Base-by-base conservation (phyloP, 257 asterid species). In the Nicotiana knightiana region DNA sequence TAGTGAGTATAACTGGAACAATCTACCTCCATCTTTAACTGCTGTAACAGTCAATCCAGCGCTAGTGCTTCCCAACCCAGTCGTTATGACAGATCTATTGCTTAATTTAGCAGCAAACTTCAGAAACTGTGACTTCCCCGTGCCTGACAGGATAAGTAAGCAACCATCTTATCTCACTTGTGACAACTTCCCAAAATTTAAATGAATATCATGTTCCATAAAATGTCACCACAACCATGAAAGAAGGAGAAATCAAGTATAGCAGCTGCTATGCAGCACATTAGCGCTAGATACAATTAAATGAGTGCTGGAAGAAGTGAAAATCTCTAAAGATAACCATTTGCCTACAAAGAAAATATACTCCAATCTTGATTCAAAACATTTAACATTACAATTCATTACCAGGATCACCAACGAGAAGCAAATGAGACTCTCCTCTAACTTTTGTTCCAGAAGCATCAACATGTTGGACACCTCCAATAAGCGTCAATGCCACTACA, bases 1-100 rank as follows among this genome's bases (percentile, higher is more conserved):
- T 33, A 51, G 54, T 54, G 11, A 65, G 53, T 59, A 32, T 15
- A 26, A 77, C 26, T 67, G 57, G 59, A 81, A 73, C 18, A 53
- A 15, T 24, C 21, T 91, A 94, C 99, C 99, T 89, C 99, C 99
- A 89, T 96, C 99, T 91, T 89, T 96, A 84, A 96, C 99, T 83
- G 99, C 99, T n/a, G 98, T 93, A 73, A 96, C 99, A 61, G 99
- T 96, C 86, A 96, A 89, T 85, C 99, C 99, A 87, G 99, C 99
- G 79, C 98, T 94, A 76, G 98, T 94, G 91, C 99, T 96, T 82
- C 99, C 99, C 89, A 96, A 88, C 68, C 99, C 99, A 75, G 97
- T 94, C 35, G 99, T 94, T 71, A 96, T 94, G 80, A 96, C 98
- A 24, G 99, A 93, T 88, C 99, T 92, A 86, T 92, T 92, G 92